A percentile compares a stretch with the other conserved stretches of the same genome.
Evolutionary conservation across 2,329 filamentous ascomycete species (phyloP).

Genomic region (Venturia aucupariae): DNA sequence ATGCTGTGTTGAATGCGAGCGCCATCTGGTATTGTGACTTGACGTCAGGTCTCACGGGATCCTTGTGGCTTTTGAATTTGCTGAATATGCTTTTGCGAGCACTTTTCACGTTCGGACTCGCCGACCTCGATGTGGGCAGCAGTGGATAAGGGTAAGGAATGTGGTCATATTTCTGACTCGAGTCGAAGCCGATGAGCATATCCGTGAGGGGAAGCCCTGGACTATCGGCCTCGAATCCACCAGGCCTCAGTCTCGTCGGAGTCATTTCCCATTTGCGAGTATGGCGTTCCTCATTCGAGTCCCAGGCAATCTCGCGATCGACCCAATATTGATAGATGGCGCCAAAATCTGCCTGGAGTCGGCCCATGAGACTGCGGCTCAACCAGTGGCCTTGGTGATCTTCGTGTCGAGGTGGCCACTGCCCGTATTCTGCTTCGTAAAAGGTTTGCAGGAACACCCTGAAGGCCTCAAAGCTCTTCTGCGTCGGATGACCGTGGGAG

Average conservation of each 20-base stretch:
- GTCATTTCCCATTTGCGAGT: conserved; percentile 58
- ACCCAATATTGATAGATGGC: conserved; percentile 63
- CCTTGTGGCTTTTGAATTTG: conserved; percentile 27
- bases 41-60: conserved; percentile 25
- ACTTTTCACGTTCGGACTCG: conserved; percentile 6
- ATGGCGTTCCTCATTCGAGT: conserved; percentile 50
- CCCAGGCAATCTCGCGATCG: conserved; percentile 57
- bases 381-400: conserved; percentile 41
- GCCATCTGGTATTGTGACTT: conserved; percentile 32
- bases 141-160: conserved; percentile 55
- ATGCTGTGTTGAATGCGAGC: conserved; percentile 32
- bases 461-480: conserved; percentile 49
- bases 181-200: conserved; percentile 57
- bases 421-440: conserved; percentile 47
- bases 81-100: conserved; percentile 2
- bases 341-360: conserved; percentile 57
- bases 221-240: conserved; percentile 33
- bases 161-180: conserved; percentile 43
- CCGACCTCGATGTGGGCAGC: conserved; percentile 35
- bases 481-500: conserved; percentile 34
- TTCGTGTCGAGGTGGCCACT: conserved; percentile 48
- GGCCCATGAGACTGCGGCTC: conserved; percentile 46
- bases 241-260: conserved; percentile 18
- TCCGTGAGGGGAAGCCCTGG: conserved; percentile 55
- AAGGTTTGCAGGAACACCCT: conserved; percentile 51